A percentile compares a stretch with the other conserved stretches of the same genome.
These are phyloP conservation scores for Sugiyamaella smithiae DNA, from an alignment of 805 yeast species.

Conservation along the genomic window DNA sequence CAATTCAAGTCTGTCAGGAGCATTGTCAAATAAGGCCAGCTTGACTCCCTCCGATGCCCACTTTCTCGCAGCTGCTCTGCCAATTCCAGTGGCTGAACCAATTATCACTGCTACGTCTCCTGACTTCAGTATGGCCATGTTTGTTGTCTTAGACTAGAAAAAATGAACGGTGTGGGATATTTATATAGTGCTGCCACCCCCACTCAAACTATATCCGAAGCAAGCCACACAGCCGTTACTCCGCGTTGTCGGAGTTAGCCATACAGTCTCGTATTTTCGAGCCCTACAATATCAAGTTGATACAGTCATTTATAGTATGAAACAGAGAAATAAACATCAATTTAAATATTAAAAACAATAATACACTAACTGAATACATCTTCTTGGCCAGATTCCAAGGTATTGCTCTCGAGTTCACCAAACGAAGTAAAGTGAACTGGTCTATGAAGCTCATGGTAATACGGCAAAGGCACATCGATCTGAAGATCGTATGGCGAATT, in stretches of 20 bases:
- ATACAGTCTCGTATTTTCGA: too few relatives aligned
- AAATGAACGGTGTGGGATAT: too few relatives aligned
- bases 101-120: conserved; percentile 24
- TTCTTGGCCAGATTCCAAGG: conserved; percentile 56
- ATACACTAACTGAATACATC: conserved; percentile 52
- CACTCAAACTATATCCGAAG: conserved; percentile 1
- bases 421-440: conserved; percentile 83
- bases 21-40: conserved; percentile 27
- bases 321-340: background rate
- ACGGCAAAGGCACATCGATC: conserved; percentile 74
- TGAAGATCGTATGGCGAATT: conserved; percentile 60
- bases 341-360: background rate
- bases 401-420: conserved; percentile 49
- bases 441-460: conserved; percentile 83
- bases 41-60: conserved; percentile 29
- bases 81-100: conserved; percentile 28
- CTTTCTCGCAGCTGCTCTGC: conserved; percentile 28
- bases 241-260: conserved; percentile 3
- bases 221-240: background rate
- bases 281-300: too few relatives aligned
- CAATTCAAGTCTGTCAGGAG: conserved; percentile 11
- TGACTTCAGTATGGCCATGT: conserved; percentile 12
- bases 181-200: too few relatives aligned
- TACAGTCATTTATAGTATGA: too few relatives aligned
- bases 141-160: background rate